phyloP scores from a whole-genome alignment of 768 basidiomycete species.

The Lanmaoa rubissima region DNA sequence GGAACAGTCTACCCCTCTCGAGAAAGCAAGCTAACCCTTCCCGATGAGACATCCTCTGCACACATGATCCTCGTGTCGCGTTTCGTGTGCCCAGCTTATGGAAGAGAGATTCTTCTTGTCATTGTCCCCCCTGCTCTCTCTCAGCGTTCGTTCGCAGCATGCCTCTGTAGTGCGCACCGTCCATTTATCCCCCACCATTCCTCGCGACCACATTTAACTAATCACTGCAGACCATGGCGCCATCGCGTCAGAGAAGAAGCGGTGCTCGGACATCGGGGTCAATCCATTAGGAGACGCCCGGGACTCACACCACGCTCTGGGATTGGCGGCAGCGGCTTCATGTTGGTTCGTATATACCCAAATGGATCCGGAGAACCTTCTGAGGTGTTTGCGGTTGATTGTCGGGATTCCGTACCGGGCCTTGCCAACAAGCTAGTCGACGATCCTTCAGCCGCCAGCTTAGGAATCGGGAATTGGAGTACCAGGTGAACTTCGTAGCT shows the following conservation, averaged over 20 bases:
- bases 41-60: too few relatives aligned
- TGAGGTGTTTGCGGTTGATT: slow-evolving; percentile 73
- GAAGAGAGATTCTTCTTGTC: too few relatives aligned
- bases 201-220: slow-evolving; percentile 57
- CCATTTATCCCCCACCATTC: background rate
- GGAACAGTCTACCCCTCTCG: too few relatives aligned
- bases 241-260: slow-evolving; percentile 85
- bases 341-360: slow-evolving; percentile 75
- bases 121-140: too few relatives aligned
- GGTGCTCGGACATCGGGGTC: slow-evolving; percentile 87
- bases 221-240: slow-evolving; percentile 70
- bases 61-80: too few relatives aligned
- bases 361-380: slow-evolving; percentile 34
- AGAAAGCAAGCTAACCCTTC: too few relatives aligned
- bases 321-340: slow-evolving; percentile 81
- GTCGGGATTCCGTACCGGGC: slow-evolving; percentile 71
- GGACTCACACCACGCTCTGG: slow-evolving; percentile 49
- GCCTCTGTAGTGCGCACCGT: too few relatives aligned
- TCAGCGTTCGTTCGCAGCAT: too few relatives aligned
- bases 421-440: slow-evolving; percentile 25
- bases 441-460: slow-evolving; percentile 55
- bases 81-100: too few relatives aligned
- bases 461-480: slow-evolving; percentile 76
- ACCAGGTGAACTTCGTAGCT: slow-evolving; percentile 84
- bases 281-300: slow-evolving; percentile 52